phyloP scores from a whole-genome alignment of 768 basidiomycete species.

The Ramaria sp. region DNA sequence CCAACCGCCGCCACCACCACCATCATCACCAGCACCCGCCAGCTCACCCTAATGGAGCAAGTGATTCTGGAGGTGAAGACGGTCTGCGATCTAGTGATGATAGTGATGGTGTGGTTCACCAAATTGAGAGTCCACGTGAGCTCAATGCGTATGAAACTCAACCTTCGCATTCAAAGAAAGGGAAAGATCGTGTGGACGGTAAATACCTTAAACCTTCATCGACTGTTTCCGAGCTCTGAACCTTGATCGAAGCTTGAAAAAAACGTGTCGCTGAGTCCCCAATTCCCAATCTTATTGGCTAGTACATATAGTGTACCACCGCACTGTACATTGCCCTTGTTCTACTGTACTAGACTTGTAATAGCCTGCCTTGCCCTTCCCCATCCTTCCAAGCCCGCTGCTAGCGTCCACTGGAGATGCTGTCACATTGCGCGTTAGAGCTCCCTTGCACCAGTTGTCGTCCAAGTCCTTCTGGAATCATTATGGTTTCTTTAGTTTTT shows the following conservation, averaged over 20 bases:
- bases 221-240: neutral
- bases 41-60: neutral
- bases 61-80: constrained; percentile 10
- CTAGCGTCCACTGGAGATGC: too few species aligned
- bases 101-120: constrained; percentile 15
- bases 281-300: too few species aligned
- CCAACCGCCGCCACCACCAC: constrained; percentile 11
- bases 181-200: constrained; percentile 7
- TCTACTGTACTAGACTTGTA: too few species aligned
- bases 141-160: constrained; percentile 26
- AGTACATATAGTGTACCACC: too few species aligned
- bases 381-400: too few species aligned
- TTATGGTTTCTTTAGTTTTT: too few species aligned
- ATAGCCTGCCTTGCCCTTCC: too few species aligned
- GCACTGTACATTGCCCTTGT: too few species aligned
- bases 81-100: constrained; percentile 12
- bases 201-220: neutral
- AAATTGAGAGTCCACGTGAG: constrained; percentile 17
- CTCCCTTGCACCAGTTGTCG: too few species aligned
- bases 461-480: too few species aligned
- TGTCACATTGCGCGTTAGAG: too few species aligned
- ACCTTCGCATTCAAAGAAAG: constrained; percentile 16
- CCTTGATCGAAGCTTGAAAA: neutral
- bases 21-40: constrained; percentile 4
- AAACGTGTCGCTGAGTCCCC: too few species aligned